These are phyloP conservation scores for Cladosporium phlei DNA, from an alignment of 2,329 filamentous ascomycete genomes.

Conservation along the genomic window DNA sequence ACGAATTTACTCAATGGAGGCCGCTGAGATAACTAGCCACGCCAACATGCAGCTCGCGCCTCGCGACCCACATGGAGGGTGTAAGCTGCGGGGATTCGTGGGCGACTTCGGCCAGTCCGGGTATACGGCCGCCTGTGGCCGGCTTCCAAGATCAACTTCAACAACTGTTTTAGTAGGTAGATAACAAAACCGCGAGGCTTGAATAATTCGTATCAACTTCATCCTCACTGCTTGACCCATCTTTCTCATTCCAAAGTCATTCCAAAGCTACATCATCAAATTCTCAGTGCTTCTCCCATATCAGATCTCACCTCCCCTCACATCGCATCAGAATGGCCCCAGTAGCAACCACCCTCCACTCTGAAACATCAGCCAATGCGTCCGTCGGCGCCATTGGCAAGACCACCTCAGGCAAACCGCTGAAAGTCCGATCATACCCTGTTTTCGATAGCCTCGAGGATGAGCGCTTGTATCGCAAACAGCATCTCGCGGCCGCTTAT, in stretches of 20 bases:
- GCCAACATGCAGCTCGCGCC: too few relatives aligned
- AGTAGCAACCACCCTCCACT: constrained; percentile 31
- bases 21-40: too few relatives aligned
- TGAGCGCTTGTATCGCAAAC: constrained; percentile 40
- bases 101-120: too few relatives aligned
- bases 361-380: constrained; percentile 38
- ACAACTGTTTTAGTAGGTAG: too few relatives aligned
- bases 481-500: constrained; percentile 43
- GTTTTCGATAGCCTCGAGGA: constrained; percentile 35
- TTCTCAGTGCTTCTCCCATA: neutral
- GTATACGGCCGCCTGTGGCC: too few relatives aligned
- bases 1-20: too few relatives aligned
- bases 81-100: too few relatives aligned
- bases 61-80: too few relatives aligned
- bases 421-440: constrained; percentile 45
- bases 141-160: too few relatives aligned
- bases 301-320: neutral
- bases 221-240: too few relatives aligned
- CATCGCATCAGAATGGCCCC: constrained; percentile 32
- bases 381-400: constrained; percentile 43
- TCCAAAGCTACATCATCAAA: neutral
- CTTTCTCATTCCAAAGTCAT: neutral
- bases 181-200: too few relatives aligned
- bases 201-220: neutral
- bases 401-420: constrained; percentile 41